phyloP scores from a whole-genome alignment of 2,329 filamentous ascomycete genomes.

The Hypoxylon sp. region DNA sequence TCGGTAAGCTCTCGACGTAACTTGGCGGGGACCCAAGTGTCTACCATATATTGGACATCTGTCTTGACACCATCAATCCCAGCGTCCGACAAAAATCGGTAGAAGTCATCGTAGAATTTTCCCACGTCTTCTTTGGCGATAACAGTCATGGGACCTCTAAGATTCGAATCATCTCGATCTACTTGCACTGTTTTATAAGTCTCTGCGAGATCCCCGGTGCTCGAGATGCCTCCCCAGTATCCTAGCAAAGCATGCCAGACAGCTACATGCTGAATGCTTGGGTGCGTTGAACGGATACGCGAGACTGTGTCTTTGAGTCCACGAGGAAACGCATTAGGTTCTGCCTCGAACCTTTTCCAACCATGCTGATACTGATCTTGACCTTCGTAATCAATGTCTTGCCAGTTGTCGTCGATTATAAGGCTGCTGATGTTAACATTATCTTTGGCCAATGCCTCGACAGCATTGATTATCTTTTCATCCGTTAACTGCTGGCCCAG shows the following conservation, averaged over 20 bases:
- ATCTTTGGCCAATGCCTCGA: conserved; percentile 78
- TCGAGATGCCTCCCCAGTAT: conserved; percentile 92
- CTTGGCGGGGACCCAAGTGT: conserved; percentile 77
- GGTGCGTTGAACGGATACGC: conserved; percentile 77
- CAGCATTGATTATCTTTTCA: conserved; percentile 81
- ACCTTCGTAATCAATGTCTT: conserved; percentile 74
- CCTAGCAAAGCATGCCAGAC: conserved; percentile 94
- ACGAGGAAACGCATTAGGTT: conserved; percentile 81
- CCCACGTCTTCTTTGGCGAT: conserved; percentile 81
- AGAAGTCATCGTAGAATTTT: conserved; percentile 92
- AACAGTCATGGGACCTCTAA: conserved; percentile 78
- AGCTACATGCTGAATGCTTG: conserved; percentile 84
- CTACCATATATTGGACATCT: conserved; percentile 91
- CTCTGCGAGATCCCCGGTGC: conserved; percentile 79
- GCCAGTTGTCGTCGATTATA: conserved; percentile 99
- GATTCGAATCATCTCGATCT: conserved; percentile 64
- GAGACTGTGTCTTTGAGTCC: conserved; percentile 81
- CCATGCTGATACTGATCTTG: conserved; percentile 70
- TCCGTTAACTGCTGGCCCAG: conserved; percentile 87
- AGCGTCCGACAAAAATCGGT: conserved; percentile 79
- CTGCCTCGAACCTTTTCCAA: conserved; percentile 90
- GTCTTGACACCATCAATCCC: conserved; percentile 93
- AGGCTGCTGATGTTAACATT: conserved; percentile 85
- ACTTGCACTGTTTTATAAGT: conserved; percentile 82
- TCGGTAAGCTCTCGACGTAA: conserved; percentile 80